Evolutionary conservation across 345 rosid species (phyloP), one percentile per base, ranked within the genome.

Genomic region (Toxicodendron radicans): DNA sequence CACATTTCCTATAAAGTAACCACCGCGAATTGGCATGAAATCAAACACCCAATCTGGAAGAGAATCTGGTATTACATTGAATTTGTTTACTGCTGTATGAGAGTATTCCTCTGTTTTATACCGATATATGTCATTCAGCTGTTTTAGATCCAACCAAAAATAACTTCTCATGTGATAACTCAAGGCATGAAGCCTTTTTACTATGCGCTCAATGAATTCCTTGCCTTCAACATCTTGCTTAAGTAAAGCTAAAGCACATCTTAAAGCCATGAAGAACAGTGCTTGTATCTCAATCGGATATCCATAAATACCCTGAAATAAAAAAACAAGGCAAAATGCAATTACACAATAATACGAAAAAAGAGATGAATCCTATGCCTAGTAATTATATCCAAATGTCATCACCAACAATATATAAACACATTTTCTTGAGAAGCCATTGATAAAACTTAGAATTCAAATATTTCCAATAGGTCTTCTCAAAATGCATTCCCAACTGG

Each of bases 91-190:
- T 1, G 89, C 92, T 3, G 89, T 86, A 68, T 87, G 92, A 4
- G 89, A 87, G 57, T 89, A 84, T 73, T 89, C 90, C 85, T 86
- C 89, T 13, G 91, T 89, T 78, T 87, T 89, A 76, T 89, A 89
- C 32, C 87, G 78, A 77, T 86, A 89, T 20, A 87, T 87, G 79
- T 86, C 88, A 14, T 87, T 89, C 14, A 89, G 83, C 64, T 89
- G 90, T 74, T 87, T 87, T 67, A 86, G 60, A 63, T 89, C 93
- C 3, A 87, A 80, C 93, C 91, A 89, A 76, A 85, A 87, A 35
- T 86, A 87, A 61, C 82, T 87, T 75, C 88, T 76, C 87, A 89
- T 89, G 79, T 89, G 90, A 72, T 81, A 87, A 73, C 91, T 89
- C 41, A 87, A 76, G 41, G 91, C 94, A 59, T 87, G 91, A 56